phyloP scores from a whole-genome alignment of 2,329 filamentous ascomycete genomes.

The Zopfia rhizophila region DNA sequence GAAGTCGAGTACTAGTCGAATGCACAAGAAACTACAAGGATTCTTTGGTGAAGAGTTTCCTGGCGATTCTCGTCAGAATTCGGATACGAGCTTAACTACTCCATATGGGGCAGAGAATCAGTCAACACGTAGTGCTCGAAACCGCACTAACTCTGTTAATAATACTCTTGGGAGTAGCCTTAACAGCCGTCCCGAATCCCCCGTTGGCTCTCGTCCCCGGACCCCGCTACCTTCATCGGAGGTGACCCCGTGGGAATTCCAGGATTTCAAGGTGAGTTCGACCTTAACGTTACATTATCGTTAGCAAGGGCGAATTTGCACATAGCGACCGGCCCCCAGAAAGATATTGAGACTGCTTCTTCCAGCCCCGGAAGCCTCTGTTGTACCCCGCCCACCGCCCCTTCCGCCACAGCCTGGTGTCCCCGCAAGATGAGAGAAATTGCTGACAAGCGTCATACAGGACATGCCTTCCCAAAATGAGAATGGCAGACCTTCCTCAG shows the following conservation, averaged over 20 bases:
- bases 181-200: slow-evolving; percentile 71
- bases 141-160: slow-evolving; percentile 85
- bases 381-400: slow-evolving; percentile 31
- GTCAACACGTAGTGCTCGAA: slow-evolving; percentile 73
- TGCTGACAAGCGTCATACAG: slow-evolving; percentile 20
- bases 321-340: neutral
- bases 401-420: neutral
- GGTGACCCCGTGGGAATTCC: slow-evolving; percentile 97
- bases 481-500: slow-evolving; percentile 46
- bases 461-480: slow-evolving; percentile 42
- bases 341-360: neutral
- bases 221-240: slow-evolving; percentile 91
- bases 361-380: neutral
- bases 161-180: slow-evolving; percentile 65
- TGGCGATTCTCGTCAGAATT: slow-evolving; percentile 71
- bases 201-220: slow-evolving; percentile 78
- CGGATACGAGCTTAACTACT: slow-evolving; percentile 72
- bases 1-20: slow-evolving; percentile 74
- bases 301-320: too few relatives aligned
- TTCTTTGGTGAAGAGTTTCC: slow-evolving; percentile 94
- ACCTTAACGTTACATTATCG: too few relatives aligned
- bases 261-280: slow-evolving; percentile 77
- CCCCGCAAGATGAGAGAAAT: neutral
- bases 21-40: slow-evolving; percentile 83
- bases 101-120: slow-evolving; percentile 64